Conservation (phyloP, 208 protist genomes). For the Porcisia hertigi region DNA sequence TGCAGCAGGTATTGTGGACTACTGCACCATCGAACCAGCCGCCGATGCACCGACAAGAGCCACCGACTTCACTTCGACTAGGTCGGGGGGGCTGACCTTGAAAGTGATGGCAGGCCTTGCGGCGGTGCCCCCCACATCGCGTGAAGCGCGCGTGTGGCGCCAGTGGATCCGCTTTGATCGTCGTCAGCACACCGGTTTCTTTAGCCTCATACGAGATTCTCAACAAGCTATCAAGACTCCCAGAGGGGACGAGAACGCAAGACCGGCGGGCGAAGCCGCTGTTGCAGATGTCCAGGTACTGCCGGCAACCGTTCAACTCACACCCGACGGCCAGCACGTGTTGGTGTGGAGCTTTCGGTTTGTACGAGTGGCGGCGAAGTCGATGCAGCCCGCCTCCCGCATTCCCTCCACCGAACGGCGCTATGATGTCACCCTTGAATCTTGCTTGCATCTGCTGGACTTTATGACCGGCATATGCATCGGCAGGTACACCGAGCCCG, state of each 20-base stretch:
- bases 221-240: constrained; percentile 18
- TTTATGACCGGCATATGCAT: constrained; percentile 43
- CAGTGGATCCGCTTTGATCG: constrained; percentile 64
- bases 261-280: background rate
- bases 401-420: constrained; percentile 26
- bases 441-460: constrained; percentile 50
- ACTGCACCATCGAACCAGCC: constrained; percentile 42
- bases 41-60: background rate
- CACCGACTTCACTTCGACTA: background rate
- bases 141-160: constrained; percentile 41
- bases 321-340: constrained; percentile 47
- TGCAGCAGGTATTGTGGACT: constrained; percentile 61
- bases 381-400: constrained; percentile 6
- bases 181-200: constrained; percentile 63
- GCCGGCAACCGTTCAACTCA: constrained; percentile 42
- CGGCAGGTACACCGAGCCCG: constrained; percentile 9
- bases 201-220: constrained; percentile 48
- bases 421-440: constrained; percentile 18
- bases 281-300: constrained; percentile 28
- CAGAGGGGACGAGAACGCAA: background rate
- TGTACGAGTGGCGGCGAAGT: background rate
- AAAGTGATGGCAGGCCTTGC: constrained; percentile 53
- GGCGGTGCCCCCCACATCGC: constrained; percentile 21
- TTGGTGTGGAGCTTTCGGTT: constrained; percentile 42
- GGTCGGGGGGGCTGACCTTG: constrained; percentile 29